These are phyloP conservation scores for Conringia planisiliqua DNA, from an alignment of 345 rosid genomes.

Conservation along the genomic window DNA sequence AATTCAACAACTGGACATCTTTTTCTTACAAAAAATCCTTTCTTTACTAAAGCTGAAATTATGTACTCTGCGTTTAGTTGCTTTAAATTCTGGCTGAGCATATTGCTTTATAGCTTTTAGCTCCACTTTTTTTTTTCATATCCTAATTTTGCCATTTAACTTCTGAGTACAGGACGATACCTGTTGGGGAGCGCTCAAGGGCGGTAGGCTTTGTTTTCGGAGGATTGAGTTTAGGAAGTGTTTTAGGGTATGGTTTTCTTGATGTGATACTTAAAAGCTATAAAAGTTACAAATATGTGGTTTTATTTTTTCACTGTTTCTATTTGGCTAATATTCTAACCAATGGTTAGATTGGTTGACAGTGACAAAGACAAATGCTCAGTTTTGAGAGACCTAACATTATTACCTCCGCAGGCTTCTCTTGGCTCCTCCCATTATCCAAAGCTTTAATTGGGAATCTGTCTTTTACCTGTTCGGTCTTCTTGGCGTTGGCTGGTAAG, in stretches of 20 bases:
- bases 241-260: conserved; percentile 63
- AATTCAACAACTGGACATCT: background rate
- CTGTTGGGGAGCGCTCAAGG: conserved; percentile 84
- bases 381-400: conserved; percentile 21
- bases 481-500: conserved; percentile 82
- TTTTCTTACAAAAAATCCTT: background rate
- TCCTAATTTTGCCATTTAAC: conserved; percentile 21
- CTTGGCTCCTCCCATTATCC: conserved; percentile 87
- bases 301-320: background rate
- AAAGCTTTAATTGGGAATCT: conserved; percentile 85
- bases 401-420: conserved; percentile 68
- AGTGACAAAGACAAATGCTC: background rate
- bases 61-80: background rate
- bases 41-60: background rate
- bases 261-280: background rate
- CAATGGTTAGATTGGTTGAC: background rate
- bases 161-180: conserved; percentile 62
- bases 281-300: background rate
- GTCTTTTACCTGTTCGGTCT: conserved; percentile 81
- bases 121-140: conserved; percentile 2
- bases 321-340: background rate
- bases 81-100: background rate
- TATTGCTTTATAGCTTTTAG: background rate
- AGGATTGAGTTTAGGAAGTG: conserved; percentile 91
- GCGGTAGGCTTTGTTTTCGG: conserved; percentile 93